Conservation (phyloP, 2,329 filamentous ascomycete genomes). For the Ophiocordyceps camponoti-rufipedis region DNA sequence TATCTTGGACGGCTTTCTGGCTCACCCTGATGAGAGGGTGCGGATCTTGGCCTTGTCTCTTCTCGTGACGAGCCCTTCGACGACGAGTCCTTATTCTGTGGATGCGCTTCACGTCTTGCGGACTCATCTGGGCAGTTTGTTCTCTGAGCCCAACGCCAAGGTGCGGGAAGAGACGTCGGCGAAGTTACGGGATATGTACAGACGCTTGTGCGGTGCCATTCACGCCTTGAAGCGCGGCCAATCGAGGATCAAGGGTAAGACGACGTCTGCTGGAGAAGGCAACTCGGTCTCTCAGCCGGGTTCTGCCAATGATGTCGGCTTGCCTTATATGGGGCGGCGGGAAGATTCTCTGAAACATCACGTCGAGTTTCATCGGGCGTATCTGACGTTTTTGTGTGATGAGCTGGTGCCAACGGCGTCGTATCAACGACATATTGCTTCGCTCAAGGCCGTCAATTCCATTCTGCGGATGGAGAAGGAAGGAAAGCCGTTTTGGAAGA, state of each 20-base stretch:
- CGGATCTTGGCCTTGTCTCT: constrained; percentile 69
- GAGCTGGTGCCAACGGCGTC: constrained; percentile 70
- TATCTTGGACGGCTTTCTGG: constrained; percentile 32
- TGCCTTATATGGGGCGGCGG: constrained; percentile 18
- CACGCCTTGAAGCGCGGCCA: constrained; percentile 31
- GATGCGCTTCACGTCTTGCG: constrained; percentile 44
- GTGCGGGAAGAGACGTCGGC: constrained; percentile 67
- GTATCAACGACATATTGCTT: constrained; percentile 76
- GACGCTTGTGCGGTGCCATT: constrained; percentile 52
- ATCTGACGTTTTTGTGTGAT: constrained; percentile 48
- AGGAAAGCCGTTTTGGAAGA: constrained; percentile 19
- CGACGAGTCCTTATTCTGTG: constrained; percentile 51
- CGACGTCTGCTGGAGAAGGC: constrained; percentile 9
- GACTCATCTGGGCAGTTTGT: constrained; percentile 48
- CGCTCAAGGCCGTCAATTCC: constrained; percentile 50
- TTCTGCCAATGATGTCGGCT: constrained; percentile 20
- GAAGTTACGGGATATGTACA: constrained; percentile 57
- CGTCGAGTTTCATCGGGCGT: constrained; percentile 54
- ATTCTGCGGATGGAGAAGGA: constrained; percentile 56
- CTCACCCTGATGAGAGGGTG: constrained; percentile 41
- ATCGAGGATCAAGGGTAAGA: constrained; percentile 15
- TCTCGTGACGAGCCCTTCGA: constrained; percentile 56
- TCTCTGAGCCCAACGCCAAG: constrained; percentile 73
- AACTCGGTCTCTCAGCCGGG: constrained; percentile 10
- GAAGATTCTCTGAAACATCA: constrained; percentile 28